These are phyloP conservation scores for Boletus rex-veris DNA, from an alignment of 768 basidiomycete genomes.

Conservation along the genomic window DNA sequence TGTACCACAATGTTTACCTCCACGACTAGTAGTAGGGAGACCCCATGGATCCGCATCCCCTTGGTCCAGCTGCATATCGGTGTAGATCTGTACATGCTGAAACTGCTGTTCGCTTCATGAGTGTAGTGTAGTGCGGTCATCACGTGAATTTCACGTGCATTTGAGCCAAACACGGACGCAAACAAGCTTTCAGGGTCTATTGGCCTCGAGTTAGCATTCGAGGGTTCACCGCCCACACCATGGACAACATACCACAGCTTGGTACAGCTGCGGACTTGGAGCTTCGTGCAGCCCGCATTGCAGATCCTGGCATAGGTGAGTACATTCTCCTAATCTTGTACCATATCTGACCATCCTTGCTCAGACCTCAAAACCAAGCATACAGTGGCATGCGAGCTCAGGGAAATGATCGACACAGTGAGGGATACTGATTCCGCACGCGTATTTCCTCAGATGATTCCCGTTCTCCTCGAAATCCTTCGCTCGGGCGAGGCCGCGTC, in stretches of 20 bases:
- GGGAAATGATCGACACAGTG: slow-evolving; percentile 77
- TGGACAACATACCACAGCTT: slow-evolving; percentile 44
- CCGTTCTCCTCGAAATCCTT: slow-evolving; percentile 68
- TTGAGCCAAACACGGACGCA: slow-evolving; percentile 29
- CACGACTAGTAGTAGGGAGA: neutral
- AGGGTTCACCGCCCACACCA: slow-evolving; percentile 17
- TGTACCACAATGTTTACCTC: neutral
- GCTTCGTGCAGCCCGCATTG: slow-evolving; percentile 65
- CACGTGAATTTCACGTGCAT: slow-evolving; percentile 34
- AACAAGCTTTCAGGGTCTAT: slow-evolving; percentile 32
- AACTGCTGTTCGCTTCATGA: too few species aligned
- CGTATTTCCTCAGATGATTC: slow-evolving; percentile 69
- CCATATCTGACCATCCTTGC: neutral
- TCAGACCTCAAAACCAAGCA: slow-evolving; percentile 71
- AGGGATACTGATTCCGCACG: slow-evolving; percentile 70
- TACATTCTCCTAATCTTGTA: neutral
- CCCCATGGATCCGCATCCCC: too few species aligned
- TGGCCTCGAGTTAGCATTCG: neutral
- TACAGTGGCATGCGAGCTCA: slow-evolving; percentile 69
- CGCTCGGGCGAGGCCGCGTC: slow-evolving; percentile 65
- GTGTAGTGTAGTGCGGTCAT: neutral
- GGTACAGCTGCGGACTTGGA: slow-evolving; percentile 60
- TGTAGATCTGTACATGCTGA: too few species aligned
- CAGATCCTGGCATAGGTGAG: slow-evolving; percentile 71
- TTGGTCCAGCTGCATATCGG: too few species aligned